phyloP scores from a whole-genome alignment of 1,139 yeast species.

The Candida tropicalis region DNA sequence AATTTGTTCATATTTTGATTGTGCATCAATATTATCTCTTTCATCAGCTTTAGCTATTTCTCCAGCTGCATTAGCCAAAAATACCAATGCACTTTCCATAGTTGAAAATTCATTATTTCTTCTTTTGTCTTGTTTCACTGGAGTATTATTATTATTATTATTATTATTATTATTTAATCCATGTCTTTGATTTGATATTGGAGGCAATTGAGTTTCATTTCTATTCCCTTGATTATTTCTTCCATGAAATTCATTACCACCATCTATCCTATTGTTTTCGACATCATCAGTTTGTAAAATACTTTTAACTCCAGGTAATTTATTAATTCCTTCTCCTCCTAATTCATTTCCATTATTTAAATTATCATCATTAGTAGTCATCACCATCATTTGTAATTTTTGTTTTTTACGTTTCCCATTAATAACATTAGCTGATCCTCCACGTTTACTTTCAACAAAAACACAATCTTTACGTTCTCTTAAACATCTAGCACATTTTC shows the following conservation, averaged over 20 bases:
- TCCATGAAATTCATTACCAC: too few relatives aligned
- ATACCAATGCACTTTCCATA: constrained; percentile 68
- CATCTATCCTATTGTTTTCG: too few relatives aligned
- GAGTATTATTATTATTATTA: neutral
- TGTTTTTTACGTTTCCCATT: constrained; percentile 35
- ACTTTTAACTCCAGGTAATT: constrained; percentile 13
- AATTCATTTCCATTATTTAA: neutral
- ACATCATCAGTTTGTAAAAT: constrained; percentile 5
- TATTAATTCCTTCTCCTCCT: neutral
- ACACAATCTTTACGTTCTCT: constrained; percentile 82
- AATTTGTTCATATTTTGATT: constrained; percentile 52
- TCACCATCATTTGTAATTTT: constrained; percentile 3
- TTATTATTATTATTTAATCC: neutral
- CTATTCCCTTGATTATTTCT: too few relatives aligned
- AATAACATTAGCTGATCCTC: constrained; percentile 52
- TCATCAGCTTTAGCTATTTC: constrained; percentile 68
- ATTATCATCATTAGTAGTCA: neutral
- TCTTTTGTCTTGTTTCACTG: constrained; percentile 17
- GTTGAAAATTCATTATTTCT: constrained; percentile 41
- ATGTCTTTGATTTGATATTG: constrained; percentile 3
- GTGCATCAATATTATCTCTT: constrained; percentile 68
- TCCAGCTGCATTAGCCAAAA: constrained; percentile 77
- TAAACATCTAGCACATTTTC: constrained; percentile 84
- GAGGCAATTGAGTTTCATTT: neutral
- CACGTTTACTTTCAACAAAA: constrained; percentile 66